phyloP scores from a whole-genome alignment of 1,139 yeast genomes.

The Spathaspora jeffriesii region DNA sequence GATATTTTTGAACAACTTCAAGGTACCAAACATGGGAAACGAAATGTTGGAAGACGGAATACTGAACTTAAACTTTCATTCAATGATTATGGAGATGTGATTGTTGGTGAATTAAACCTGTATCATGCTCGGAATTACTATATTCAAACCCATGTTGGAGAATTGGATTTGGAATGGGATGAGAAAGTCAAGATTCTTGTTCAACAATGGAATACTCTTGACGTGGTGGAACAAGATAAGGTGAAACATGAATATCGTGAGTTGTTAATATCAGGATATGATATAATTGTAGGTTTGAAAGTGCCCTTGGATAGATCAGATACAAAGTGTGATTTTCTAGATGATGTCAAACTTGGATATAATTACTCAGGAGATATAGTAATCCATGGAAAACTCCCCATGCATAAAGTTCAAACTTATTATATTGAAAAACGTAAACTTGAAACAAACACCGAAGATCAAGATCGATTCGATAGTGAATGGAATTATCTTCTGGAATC shows the following conservation, averaged over 20 bases:
- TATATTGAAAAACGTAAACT: neutral
- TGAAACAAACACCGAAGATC: neutral
- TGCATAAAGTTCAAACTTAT: neutral
- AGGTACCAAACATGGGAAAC: too few species aligned
- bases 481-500: neutral
- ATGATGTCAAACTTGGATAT: neutral
- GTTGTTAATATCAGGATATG: conserved; percentile 29
- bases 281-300: conserved; percentile 26
- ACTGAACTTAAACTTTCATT: neutral
- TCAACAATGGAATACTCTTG: conserved; percentile 26
- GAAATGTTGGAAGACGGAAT: neutral
- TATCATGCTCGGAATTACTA: conserved; percentile 7
- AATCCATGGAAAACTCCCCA: neutral
- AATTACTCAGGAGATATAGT: neutral
- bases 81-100: conserved; percentile 3
- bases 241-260: conserved; percentile 27
- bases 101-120: conserved; percentile 3
- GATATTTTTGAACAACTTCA: too few species aligned
- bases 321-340: neutral
- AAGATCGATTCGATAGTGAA: neutral
- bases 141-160: neutral
- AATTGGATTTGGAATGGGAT: neutral
- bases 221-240: conserved; percentile 21
- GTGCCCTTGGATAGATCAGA: neutral
- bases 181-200: neutral